Evolutionary conservation across 164 flowering plant species (phyloP), one percentile per base, ranked within the genome.

Genomic region (Magnolia changhungtana): DNA sequence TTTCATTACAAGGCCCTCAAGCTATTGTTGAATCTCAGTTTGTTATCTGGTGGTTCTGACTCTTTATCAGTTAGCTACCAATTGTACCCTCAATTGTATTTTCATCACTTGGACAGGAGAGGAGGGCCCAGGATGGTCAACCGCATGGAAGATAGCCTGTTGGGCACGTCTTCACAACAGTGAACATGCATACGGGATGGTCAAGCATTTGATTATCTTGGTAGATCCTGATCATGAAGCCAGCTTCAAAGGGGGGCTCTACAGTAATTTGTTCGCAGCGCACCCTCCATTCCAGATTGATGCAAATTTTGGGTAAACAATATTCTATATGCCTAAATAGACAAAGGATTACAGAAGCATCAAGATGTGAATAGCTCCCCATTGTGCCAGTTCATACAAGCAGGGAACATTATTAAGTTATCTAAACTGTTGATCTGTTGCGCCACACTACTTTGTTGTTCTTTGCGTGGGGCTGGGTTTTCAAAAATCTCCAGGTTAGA

Each of bases 91-190:
- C 20, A 68, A 68, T 7, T 16, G 31, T 68, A 18, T 68, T 71
- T 19, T 55, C 8, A 52, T 55, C 50, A 73, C 24, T 31, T 75
- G 73, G 23, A 70, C 88, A 94, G 98, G 98, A 66, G 98, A 88
- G 78, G 98, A 92, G 0, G 98, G 98, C 71, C 98, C 98, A 23
- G 98, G 98, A 70, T 95, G 98, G 98, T 95, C 98, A 52, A 93
- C 97, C 23, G 81, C 89, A 65, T 95, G 98, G 98, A 95, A 95
- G 84, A 80, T 79, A 76, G 83, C 91, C 67, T 65, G 89, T 24
- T 92, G 98, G 98, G 98, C 98, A 11, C 95, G 91, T 58, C 91
- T 95, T 78, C 93, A 80, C 65, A 86, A 83, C 80, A 89, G 93
- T 71, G 93, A 88, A 78, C 89, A 88, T 81, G 90, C 98, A 75